Evolutionary conservation across 331 rosid species (phyloP).

Genomic region (Saraca asoca): DNA sequence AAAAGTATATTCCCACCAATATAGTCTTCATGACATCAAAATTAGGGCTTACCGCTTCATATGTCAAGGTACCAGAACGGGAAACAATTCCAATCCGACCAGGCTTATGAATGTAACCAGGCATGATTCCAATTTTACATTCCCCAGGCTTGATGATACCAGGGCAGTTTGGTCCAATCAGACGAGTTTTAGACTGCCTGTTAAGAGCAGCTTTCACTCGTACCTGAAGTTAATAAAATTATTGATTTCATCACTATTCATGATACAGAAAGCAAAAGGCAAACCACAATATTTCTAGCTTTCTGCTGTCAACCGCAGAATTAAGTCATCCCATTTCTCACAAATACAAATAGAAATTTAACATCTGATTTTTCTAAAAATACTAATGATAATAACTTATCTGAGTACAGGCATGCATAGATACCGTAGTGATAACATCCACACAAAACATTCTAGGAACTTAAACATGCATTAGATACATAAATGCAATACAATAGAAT

Average conservation of each 20-base stretch:
- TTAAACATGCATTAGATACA: neutral
- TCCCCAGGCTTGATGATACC: conserved; percentile 99
- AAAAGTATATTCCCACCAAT: neutral
- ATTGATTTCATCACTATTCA: conserved; percentile 30
- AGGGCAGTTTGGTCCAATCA: conserved; percentile 99
- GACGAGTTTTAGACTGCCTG: conserved; percentile 82
- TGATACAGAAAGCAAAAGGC: neutral
- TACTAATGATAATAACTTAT: neutral
- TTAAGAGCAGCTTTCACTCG: conserved; percentile 94
- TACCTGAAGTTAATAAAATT: conserved; percentile 53
- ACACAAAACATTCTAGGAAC: conserved; percentile 7
- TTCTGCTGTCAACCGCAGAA: conserved; percentile 14
- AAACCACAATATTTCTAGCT: neutral
- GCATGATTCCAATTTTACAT: conserved; percentile 99
- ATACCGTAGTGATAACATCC: neutral
- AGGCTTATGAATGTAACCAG: conserved; percentile 97
- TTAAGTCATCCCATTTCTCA: neutral
- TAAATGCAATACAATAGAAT: neutral
- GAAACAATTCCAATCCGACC: conserved; percentile 98
- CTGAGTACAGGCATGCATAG: neutral
- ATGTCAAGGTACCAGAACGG: conserved; percentile 98
- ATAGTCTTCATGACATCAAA: conserved; percentile 7
- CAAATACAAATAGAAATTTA: conserved; percentile 4
- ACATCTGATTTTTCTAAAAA: conserved; percentile 3
- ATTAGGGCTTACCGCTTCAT: conserved; percentile 85